Conservation (phyloP, 2,329 filamentous ascomycete species). For the Coleophoma cylindrospora region DNA sequence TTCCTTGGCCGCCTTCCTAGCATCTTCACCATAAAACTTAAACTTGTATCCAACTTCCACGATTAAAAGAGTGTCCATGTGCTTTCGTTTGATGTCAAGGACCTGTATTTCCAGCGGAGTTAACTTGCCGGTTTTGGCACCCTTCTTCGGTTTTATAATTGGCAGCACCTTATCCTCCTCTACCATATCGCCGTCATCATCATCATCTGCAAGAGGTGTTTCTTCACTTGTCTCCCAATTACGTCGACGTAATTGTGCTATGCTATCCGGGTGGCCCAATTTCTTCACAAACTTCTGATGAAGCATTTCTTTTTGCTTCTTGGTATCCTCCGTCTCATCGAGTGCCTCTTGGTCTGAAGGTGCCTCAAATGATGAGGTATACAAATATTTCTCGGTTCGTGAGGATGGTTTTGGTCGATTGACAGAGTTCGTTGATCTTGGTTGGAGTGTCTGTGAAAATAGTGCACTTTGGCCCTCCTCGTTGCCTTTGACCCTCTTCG, state of each 20-base stretch:
- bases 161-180: constrained; percentile 46
- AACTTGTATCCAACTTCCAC: constrained; percentile 98
- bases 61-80: constrained; percentile 84
- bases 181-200: constrained; percentile 52
- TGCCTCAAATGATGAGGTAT: constrained; percentile 33
- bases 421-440: constrained; percentile 10
- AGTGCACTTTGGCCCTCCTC: constrained; percentile 35
- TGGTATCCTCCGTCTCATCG: constrained; percentile 41
- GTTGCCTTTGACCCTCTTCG: constrained; percentile 40
- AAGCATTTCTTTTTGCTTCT: constrained; percentile 61
- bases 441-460: constrained; percentile 30
- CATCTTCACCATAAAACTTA: constrained; percentile 94
- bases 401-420: constrained; percentile 23
- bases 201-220: constrained; percentile 36
- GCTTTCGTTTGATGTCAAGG: constrained; percentile 86
- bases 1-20: constrained; percentile 80
- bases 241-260: constrained; percentile 60
- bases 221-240: constrained; percentile 51
- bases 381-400: constrained; percentile 48
- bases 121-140: constrained; percentile 68
- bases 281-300: constrained; percentile 87
- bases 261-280: constrained; percentile 78
- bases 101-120: constrained; percentile 94
- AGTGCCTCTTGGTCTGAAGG: constrained; percentile 30
- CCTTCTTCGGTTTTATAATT: constrained; percentile 53